phyloP scores from a whole-genome alignment of 129 eudicot species.

The Cynara cardunculus region DNA sequence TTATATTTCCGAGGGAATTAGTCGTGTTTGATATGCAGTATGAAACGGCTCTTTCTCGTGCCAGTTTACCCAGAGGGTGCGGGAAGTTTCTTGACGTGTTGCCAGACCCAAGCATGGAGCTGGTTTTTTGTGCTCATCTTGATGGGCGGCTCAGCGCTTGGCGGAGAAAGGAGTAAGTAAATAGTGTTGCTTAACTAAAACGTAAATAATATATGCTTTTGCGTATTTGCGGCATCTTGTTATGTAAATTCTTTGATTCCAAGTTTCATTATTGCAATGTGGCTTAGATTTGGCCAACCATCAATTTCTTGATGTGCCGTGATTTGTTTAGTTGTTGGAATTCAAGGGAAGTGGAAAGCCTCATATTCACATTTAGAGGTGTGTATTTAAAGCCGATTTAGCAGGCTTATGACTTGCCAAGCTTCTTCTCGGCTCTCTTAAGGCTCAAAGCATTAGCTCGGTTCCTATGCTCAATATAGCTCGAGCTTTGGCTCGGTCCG shows the following conservation, averaged over 20 bases:
- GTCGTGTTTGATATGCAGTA: conserved; percentile 88
- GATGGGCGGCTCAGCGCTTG: conserved; percentile 86
- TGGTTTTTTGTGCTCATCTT: conserved; percentile 76
- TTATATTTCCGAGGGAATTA: conserved; percentile 75
- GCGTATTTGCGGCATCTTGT: background rate
- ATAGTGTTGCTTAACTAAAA: background rate
- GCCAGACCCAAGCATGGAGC: conserved; percentile 64
- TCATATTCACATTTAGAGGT: background rate
- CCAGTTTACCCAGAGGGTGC: conserved; percentile 69
- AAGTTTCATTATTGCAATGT: background rate
- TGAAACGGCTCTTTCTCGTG: conserved; percentile 49
- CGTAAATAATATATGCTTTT: background rate
- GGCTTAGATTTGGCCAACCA: background rate
- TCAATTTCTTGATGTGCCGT: background rate
- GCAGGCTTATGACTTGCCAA: background rate
- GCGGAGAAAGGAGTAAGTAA: conserved; percentile 76
- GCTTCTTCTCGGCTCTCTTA: background rate
- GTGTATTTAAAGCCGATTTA: background rate
- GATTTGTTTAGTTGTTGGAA: background rate
- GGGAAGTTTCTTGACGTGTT: conserved; percentile 84
- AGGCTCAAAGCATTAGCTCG: background rate
- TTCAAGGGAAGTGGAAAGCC: background rate
- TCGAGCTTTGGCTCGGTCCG: background rate
- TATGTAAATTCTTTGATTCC: background rate
- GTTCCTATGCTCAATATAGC: background rate